Evolutionary conservation across 1,284 basidiomycete species (phyloP), one percentile per base, ranked within the genome.

Genomic region (Vanrija sp.): DNA sequence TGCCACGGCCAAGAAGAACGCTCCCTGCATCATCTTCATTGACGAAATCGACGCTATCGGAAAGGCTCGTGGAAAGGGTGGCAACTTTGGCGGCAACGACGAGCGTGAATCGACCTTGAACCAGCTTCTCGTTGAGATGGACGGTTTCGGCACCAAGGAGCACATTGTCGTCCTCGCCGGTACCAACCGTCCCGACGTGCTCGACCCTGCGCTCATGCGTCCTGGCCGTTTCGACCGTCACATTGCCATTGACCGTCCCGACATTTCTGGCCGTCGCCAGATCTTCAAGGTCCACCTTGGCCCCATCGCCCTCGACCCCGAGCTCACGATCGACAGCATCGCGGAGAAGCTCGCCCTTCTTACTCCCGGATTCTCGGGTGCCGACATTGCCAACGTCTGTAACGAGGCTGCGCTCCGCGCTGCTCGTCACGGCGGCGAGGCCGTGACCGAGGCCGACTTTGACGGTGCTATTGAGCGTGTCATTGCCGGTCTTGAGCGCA

Each of bases 31-130:
- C 80, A 94, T 99, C 75, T 97, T 97, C 77, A 84, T 97, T 61
- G 93, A 97, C 73, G 93, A 97, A 78, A 96, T 97, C 61, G 95
- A 99, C 76, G 95, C 96, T 48, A 98, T 99, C 69, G 96, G 95
- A 54, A 98, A 98, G 80, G 83, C 91, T 16, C 85, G 95, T 72
- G 88, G 89, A 47, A 95, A 95, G 77, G 86, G 88, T 43, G 89
- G 90, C 42, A 83, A 81, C 61, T 86, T 95, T 66, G 94, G 95
- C 53, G 95, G 95, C 19, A 98, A 98, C 77, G 95, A 98, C 73
- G 95, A 99, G 76, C 87, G 96, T 46, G 96, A 99, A 78, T 91
- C 90, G 14, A 99, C 95, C 18, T 84, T 99, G 60, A 98, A 98
- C 76, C 96, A 99, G 78, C 82, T 99, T 16, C 81, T 99, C 58